A percentile compares a stretch with the other conserved stretches of the same genome.
Evolutionary conservation across 139 green algal species (phyloP).

Genomic region (Chlorella ohadii): DNA sequence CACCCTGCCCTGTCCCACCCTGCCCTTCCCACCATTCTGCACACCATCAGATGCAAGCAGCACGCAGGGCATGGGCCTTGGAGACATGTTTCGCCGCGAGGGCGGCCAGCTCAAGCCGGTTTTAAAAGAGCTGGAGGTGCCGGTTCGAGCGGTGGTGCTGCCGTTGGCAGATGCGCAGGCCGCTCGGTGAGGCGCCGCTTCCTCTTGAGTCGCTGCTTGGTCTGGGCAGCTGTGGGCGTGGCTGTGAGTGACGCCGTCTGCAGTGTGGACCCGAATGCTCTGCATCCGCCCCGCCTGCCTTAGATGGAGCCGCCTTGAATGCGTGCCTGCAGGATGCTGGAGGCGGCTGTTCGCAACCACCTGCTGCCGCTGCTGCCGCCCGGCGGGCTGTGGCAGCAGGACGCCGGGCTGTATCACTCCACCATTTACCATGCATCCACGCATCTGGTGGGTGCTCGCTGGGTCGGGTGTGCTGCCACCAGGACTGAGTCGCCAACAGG

Average conservation of each 20-base stretch:
- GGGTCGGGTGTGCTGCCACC: too few relatives aligned
- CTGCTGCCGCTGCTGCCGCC: constrained; percentile 50
- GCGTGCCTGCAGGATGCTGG: constrained; percentile 36
- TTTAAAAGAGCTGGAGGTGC: constrained; percentile 37
- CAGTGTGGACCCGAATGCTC: too few relatives aligned
- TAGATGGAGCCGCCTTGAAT: too few relatives aligned
- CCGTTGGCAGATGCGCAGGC: constrained; percentile 50
- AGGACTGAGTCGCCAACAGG: too few relatives aligned
- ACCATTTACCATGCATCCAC: constrained; percentile 74
- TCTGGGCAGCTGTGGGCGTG: too few relatives aligned
- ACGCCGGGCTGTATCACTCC: constrained; percentile 63
- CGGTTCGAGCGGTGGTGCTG: constrained; percentile 67
- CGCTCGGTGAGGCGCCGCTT: background rate
- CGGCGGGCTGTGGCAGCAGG: constrained; percentile 69
- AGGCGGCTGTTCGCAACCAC: constrained; percentile 25
- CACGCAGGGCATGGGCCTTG: constrained; percentile 56
- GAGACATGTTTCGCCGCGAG: constrained; percentile 44
- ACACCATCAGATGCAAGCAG: constrained; percentile 26
- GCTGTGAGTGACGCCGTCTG: too few relatives aligned
- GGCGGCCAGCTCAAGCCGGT: constrained; percentile 15
- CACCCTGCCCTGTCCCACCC: background rate
- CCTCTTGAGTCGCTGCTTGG: too few relatives aligned
- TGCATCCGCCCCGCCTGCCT: too few relatives aligned
- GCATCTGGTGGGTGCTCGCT: constrained; percentile 53
- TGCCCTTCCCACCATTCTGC: background rate